Conservation (phyloP, 495 filamentous ascomycete genomes). For the Cercophora samala region DNA sequence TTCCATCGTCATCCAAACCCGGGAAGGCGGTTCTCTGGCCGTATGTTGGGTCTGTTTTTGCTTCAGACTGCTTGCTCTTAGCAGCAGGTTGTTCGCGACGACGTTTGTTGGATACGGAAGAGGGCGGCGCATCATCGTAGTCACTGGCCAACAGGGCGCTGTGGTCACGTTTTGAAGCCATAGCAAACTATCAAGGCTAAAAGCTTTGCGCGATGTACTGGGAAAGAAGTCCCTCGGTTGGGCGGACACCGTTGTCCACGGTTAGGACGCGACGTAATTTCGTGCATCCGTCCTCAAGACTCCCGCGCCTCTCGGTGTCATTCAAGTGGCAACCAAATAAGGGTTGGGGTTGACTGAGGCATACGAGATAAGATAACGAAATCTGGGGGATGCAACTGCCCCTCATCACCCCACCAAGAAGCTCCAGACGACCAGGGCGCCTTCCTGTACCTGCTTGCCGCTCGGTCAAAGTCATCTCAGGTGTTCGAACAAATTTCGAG, state of each 20-base stretch:
- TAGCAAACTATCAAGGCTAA: slow-evolving; percentile 6
- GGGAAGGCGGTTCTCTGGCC: slow-evolving; percentile 78
- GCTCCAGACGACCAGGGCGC: not conserved
- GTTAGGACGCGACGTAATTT: not conserved
- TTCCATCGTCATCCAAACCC: slow-evolving; percentile 54
- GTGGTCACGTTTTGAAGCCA: slow-evolving; percentile 33
- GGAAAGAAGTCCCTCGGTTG: not conserved
- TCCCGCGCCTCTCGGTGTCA: not conserved
- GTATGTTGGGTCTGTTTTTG: slow-evolving; percentile 59
- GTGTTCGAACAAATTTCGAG: slow-evolving; percentile 17
- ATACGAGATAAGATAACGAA: slow-evolving; percentile 8
- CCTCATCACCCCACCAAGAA: slow-evolving; percentile 27
- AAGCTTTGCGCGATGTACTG: not conserved
- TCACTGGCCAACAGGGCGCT: slow-evolving; percentile 12
- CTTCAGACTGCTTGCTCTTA: slow-evolving; percentile 25
- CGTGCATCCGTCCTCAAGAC: not conserved
- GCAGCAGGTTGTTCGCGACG: slow-evolving; percentile 23
- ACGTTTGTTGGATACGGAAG: slow-evolving; percentile 31
- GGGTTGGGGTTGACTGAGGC: slow-evolving; percentile 9
- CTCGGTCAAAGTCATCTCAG: slow-evolving; percentile 9
- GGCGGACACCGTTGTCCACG: not conserved
- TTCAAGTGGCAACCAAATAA: not conserved
- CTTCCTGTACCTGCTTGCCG: not conserved
- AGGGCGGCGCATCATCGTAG: slow-evolving; percentile 11
- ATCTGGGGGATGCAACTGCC: slow-evolving; percentile 12